Conservation (phyloP, 495 filamentous ascomycete species). For the Rostrohypoxylon terebratum region DNA sequence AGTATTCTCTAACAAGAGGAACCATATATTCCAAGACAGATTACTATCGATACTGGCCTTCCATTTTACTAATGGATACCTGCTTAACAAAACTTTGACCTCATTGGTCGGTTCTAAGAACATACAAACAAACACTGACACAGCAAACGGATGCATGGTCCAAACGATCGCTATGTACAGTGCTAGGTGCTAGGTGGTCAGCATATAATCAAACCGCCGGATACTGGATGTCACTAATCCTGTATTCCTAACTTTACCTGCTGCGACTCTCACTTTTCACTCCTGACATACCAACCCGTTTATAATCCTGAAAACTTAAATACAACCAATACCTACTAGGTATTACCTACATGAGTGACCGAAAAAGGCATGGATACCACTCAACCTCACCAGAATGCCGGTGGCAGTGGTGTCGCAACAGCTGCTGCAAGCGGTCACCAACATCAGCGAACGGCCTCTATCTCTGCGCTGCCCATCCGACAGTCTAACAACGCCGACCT, state of each 20-base stretch:
- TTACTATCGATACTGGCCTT: constrained; percentile 1
- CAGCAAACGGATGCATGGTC: constrained; percentile 24
- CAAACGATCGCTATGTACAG: constrained; percentile 30
- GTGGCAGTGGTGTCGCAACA: not conserved
- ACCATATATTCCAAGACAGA: not conserved
- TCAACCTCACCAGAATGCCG: not conserved
- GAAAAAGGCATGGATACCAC: constrained; percentile 9
- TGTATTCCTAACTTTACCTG: not conserved
- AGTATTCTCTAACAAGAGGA: not conserved
- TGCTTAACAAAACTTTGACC: constrained; percentile 9
- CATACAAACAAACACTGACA: constrained; percentile 25
- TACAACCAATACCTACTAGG: not conserved
- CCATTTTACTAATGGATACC: not conserved
- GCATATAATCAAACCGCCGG: not conserved
- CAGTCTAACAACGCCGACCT: not conserved
- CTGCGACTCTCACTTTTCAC: not conserved
- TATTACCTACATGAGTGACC: not conserved
- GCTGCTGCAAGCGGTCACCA: not conserved
- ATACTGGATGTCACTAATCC: constrained; percentile 2
- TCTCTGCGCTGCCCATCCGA: not conserved
- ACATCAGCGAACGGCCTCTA: not conserved
- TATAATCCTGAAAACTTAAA: not conserved
- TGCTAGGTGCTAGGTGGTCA: not conserved
- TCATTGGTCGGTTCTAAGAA: not conserved
- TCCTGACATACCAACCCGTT: not conserved